phyloP scores from a whole-genome alignment of 805 yeast species.

The Kodamaea hsintzibuensis region DNA sequence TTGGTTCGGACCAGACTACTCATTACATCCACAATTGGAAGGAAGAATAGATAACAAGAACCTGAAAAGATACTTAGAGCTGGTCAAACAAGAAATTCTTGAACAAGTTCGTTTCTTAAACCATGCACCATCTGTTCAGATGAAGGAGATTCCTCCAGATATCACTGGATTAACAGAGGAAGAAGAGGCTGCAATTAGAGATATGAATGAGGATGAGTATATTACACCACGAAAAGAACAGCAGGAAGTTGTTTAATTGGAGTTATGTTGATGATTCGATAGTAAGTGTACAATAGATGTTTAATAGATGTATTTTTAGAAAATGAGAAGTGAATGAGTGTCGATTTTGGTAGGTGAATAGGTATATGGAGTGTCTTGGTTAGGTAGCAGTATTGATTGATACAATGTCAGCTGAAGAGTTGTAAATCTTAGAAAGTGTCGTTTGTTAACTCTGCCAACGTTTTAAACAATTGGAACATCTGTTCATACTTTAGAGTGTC shows the following conservation, averaged over 20 bases:
- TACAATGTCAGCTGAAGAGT: too few relatives aligned
- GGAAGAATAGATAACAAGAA: conserved; percentile 78
- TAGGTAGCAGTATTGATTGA: too few relatives aligned
- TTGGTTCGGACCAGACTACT: conserved; percentile 88
- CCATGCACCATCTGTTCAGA: conserved; percentile 93
- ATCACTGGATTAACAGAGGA: conserved; percentile 44
- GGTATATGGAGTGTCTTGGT: too few relatives aligned
- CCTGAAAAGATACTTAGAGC: conserved; percentile 77
- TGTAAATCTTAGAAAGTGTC: too few relatives aligned
- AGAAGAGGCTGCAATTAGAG: conserved; percentile 39
- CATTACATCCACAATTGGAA: conserved; percentile 71
- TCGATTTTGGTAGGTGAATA: neutral
- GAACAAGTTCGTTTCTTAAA: conserved; percentile 80
- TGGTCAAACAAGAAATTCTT: conserved; percentile 68
- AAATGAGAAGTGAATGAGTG: neutral
- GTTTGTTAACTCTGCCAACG: too few relatives aligned
- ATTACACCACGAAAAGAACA: neutral
- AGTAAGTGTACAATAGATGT: neutral
- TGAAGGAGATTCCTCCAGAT: conserved; percentile 86
- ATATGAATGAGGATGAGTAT: conserved; percentile 33
- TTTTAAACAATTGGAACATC: too few relatives aligned
- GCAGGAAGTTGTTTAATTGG: neutral
- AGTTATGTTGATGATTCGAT: neutral
- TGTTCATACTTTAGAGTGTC: too few relatives aligned
- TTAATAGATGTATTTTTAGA: neutral